Conservation (phyloP, 2,329 filamentous ascomycete species). For the Colletotrichum nymphaeae region DNA sequence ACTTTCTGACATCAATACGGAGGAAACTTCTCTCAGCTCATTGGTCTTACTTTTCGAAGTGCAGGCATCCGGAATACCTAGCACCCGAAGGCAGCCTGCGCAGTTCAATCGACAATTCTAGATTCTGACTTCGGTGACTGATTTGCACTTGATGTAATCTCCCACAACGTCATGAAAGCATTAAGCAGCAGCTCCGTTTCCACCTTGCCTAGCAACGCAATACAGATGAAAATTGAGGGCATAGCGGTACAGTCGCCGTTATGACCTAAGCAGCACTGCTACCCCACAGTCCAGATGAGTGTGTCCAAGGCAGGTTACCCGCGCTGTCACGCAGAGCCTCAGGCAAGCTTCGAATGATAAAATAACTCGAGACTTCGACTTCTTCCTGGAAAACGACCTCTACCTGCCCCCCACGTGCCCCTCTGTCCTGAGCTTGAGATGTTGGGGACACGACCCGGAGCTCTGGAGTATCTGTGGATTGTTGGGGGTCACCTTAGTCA, state of each 20-base stretch:
- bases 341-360: too few relatives aligned
- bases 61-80: too few relatives aligned
- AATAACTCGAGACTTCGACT: conserved; percentile 73
- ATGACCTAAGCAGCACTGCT: conserved; percentile 78
- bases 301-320: conserved; percentile 72
- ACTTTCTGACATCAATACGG: not conserved
- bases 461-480: not conserved
- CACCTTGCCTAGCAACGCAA: conserved; percentile 78
- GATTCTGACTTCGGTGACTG: conserved; percentile 55
- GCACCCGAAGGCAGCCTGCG: conserved; percentile 58
- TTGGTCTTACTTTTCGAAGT: too few relatives aligned
- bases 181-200: too few relatives aligned
- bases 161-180: conserved; percentile 84
- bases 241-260: conserved; percentile 53
- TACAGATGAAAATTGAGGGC: conserved; percentile 68
- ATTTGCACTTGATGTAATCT: conserved; percentile 55
- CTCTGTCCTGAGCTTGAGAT: conserved; percentile 85
- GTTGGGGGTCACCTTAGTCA: not conserved
- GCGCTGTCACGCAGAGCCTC: conserved; percentile 61
- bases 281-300: conserved; percentile 77
- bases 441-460: conserved; percentile 72
- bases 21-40: not conserved
- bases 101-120: too few relatives aligned
- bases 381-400: conserved; percentile 80
- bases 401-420: conserved; percentile 72